Evolutionary conservation across 495 filamentous ascomycete genomes (phyloP), one percentile per base, ranked within the genome.

Genomic region (Hypoxylon intermedium): DNA sequence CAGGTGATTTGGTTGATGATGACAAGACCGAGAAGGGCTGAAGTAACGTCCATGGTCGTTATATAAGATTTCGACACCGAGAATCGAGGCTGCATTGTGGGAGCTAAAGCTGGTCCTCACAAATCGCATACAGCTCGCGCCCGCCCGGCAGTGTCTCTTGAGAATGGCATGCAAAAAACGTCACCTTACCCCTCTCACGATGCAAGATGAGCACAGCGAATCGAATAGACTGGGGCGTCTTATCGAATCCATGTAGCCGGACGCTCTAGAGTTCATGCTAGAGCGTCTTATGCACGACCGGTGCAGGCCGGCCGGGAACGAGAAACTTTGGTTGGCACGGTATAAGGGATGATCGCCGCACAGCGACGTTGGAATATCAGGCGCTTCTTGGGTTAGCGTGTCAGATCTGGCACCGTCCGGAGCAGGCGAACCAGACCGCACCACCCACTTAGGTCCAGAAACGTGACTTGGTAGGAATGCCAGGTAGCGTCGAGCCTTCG

Each of bases 121-220:
- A 50, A 9, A 7, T 23, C 31, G 4, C 23, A 30, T 24, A 15
- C 23, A 50, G 24, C 26, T 45, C 50, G 61, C 61, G 50, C 6
- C 61, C 61, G 61, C 38, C 61, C 54, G 55, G 38, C 13, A 30
- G 41, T 19, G 26, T 51, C 42, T 30, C 24, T 24, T 43, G 15
- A 20, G 33, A 47, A 13, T 51, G 62, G 51, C 18, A 60, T 47
- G 62, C 55, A 2, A 60, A n/a, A n/a, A 56, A 60, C 51, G 62
- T 65, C 62, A 65, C 56, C 55, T 56, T 65, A 65, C 62, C 62
- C 62, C 62, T 65, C 62, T 65, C 62, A 60, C 45, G 45, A 65
- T 34, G 38, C 20, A 41, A 15, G 40, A 49, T 56, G 51, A 31
- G 37, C 28, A 12, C 46, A 43, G 23, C 12, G 23, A 6, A 24